These are phyloP conservation scores for Elaeis oleifera DNA, from an alignment of 202 grass and related monocot species.

Conservation along the genomic window DNA sequence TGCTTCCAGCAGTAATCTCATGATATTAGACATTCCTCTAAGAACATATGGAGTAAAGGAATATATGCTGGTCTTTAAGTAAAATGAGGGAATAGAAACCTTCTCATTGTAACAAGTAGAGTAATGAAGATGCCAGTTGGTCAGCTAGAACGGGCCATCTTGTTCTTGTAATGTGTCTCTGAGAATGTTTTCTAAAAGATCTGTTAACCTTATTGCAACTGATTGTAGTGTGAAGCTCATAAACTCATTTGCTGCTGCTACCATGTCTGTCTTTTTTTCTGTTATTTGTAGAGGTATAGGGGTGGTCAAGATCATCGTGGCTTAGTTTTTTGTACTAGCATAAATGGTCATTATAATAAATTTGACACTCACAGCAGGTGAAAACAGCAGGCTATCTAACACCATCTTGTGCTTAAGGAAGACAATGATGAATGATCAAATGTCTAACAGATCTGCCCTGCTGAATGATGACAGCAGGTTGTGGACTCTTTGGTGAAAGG, in stretches of 20 bases:
- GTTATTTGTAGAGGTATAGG: conserved; percentile 53
- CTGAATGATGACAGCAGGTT: conserved; percentile 63
- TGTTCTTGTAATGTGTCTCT: too few species aligned
- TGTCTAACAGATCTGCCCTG: conserved; percentile 45
- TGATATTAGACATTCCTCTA: too few species aligned
- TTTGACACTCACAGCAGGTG: conserved; percentile 57
- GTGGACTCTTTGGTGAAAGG: conserved; percentile 66
- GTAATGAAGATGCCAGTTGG: too few species aligned
- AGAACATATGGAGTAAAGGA: too few species aligned
- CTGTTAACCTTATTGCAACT: too few species aligned
- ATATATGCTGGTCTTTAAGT: too few species aligned
- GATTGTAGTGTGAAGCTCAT: conserved; percentile 26
- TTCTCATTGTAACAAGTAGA: too few species aligned
- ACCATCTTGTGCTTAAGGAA: conserved; percentile 51
- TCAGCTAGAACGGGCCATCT: too few species aligned
- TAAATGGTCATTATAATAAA: conserved; percentile 43
- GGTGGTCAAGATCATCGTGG: conserved; percentile 51
- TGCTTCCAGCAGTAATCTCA: too few species aligned
- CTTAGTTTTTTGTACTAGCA: conserved; percentile 29
- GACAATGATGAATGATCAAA: conserved; percentile 55
- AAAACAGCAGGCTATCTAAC: conserved; percentile 69
- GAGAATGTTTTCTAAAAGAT: too few species aligned
- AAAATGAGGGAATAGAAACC: too few species aligned
- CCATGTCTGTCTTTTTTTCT: conserved; percentile 71
- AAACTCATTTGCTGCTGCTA: conserved; percentile 66